Evolutionary conservation across 306 rosid species (phyloP).

Genomic region (Neltuma alba): DNA sequence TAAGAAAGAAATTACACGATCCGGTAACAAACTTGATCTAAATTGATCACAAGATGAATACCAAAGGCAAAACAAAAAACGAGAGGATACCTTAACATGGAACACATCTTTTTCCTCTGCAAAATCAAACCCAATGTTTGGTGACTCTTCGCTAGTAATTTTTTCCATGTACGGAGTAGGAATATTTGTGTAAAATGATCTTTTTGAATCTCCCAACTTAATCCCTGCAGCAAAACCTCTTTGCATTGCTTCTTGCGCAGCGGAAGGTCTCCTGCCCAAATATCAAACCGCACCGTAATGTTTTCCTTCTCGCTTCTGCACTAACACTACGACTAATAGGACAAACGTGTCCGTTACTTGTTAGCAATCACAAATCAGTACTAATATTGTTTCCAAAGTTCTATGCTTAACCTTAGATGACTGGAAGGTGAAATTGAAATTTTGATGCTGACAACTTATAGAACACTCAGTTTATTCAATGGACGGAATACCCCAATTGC

Average conservation of each 20-base stretch:
- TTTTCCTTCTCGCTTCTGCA: neutral
- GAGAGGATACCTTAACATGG: conserved; percentile 46
- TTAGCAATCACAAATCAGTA: neutral
- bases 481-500: neutral
- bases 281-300: neutral
- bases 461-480: neutral
- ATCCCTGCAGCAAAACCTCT: conserved; percentile 20
- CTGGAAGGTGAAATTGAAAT: neutral
- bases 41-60: neutral
- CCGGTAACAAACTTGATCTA: neutral
- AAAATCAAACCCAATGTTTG: conserved; percentile 38
- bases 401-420: neutral
- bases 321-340: neutral
- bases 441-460: neutral
- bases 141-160: conserved; percentile 28
- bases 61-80: neutral
- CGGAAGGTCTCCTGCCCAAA: conserved; percentile 36
- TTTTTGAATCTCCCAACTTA: conserved; percentile 25
- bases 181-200: conserved; percentile 42
- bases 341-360: neutral
- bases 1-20: neutral
- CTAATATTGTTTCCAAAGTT: neutral
- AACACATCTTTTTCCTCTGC: conserved; percentile 49
- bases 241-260: conserved; percentile 25
- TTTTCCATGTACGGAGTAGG: conserved; percentile 44